Base-by-base conservation (phyloP, 805 yeast species). In the Wickerhamiella cacticola region DNA sequence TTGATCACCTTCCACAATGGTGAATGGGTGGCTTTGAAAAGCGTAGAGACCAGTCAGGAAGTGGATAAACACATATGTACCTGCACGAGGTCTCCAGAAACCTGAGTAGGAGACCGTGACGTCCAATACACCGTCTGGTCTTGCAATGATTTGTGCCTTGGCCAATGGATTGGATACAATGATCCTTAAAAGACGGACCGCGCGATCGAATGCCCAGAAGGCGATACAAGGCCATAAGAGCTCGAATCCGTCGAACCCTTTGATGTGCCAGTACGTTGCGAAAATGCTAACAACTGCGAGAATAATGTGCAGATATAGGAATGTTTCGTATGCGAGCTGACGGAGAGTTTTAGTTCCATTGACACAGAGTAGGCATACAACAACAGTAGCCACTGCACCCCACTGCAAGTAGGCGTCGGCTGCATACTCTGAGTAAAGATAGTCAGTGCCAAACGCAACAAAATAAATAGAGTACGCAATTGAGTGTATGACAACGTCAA, bases 1-100 rank as follows among this genome's bases (percentile, higher is more conserved):
- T 35, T 55, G 52, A 9, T 19, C 44, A 5, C 49, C 38, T 3
- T 41, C 40, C 21, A 50, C 50, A 26, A 60, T 34, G 2, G 86
- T 77, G 62, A 82, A 80, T 2, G 88, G 87, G 59, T 80, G 85
- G 2, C 80, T 74, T 58, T 80, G 83, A 78, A 79, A 80, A 71
- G 68, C 45, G 74, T 67, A 50, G 75, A 55, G 19, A 16, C 48
- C 47, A n/a, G 47, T 22, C 39, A 43, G 15, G 16, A 53, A 44
- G 62, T 79, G 72, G 31, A 83, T 62, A 56, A 68, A 81, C 1
- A 71, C 76, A 59, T 65, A 76, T 13, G 73, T 67, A 24, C 84
- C 82, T 2, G 86, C 80, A 49, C 57, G 63, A 18, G 71, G 65
- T 35, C 65, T 66, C 71, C 79, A 74, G 46, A 56, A 58, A 3